Base-by-base conservation (phyloP, 2,329 filamentous ascomycete genomes). In the Neopestalotiopsis clavispora region DNA sequence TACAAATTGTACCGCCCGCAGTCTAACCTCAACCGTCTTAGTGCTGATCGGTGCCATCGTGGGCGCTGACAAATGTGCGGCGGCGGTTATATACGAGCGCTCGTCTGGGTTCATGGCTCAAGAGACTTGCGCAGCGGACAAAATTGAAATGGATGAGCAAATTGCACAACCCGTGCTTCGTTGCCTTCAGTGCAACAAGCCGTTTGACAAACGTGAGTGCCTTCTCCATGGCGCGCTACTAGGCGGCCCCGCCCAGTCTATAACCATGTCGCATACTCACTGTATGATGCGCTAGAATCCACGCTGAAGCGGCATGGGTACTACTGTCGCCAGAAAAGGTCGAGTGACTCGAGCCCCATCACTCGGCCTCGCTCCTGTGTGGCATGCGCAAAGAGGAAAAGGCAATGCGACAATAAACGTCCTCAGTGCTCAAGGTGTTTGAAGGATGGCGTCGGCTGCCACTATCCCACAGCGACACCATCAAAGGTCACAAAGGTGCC, bases 261-360 rank as follows among this genome's bases (percentile, higher is more conserved):
- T 42, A 6, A 20, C 12, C 14, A 40, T 9, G 10, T 13, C 9
- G 9, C 34, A 34, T 10, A 57, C 64, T 66, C 23, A 66, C 64
- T 17, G 49, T 34, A 14, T 23, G 49, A 6, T 34, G 62, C 30
- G 70, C 52, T 68, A 83, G 81, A 76, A 60, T 78, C 81, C 9
- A 81, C 81, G 10, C 69, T 83, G 69, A 83, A 82, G 72, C 80
- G 82, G 74, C 81, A 84, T 76, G 78, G 79, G 59, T 84, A 83
- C 70, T 83, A 84, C 57, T 84, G 82, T 71, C 80, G 81, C 23
- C 75, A 80, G 70, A 78, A 71, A 71, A 67, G 40, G 63, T 72
- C 73, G 57, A 70, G 20, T 59, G 67, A 38, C 62, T 72, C 73
- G 57, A 70, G 20, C 57, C 70, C 70, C 6, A 1, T 10, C 23